phyloP scores from a whole-genome alignment of 2,329 filamentous ascomycete species.

The Pseudocercospora pini-densiflorae region DNA sequence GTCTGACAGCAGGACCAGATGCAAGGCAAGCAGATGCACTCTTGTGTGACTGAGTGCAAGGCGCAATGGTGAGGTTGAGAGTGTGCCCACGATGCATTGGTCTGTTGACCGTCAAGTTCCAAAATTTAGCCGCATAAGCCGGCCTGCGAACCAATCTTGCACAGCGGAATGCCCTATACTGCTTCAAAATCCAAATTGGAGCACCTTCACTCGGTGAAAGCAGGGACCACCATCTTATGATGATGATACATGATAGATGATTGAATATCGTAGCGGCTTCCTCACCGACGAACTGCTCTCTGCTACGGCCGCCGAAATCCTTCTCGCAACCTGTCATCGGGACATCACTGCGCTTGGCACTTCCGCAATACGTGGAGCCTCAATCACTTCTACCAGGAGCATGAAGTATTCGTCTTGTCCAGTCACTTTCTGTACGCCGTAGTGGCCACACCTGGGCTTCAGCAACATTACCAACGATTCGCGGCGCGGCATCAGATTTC shows the following conservation, averaged over 20 bases:
- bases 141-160: not conserved
- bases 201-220: not conserved
- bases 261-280: not conserved
- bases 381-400: not conserved
- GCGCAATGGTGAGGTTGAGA: not conserved
- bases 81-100: not conserved
- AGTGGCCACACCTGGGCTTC: not conserved
- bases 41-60: not conserved
- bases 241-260: not conserved
- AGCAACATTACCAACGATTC: not conserved
- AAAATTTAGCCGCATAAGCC: slow-evolving; percentile 5
- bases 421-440: not conserved
- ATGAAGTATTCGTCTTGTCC: not conserved
- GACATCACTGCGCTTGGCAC: not conserved
- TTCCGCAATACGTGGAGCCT: not conserved
- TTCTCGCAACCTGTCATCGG: not conserved
- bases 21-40: not conserved
- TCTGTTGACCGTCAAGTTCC: not conserved
- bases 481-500: not conserved
- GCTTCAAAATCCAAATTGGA: not conserved
- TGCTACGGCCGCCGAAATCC: not conserved
- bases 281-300: not conserved
- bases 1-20: not conserved
- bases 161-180: not conserved
- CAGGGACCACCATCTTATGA: not conserved